Percentiles rank a stretch among this genome's conserved stretches.
Conservation (phyloP, 768 basidiomycete genomes). For the Russula lepida region DNA sequence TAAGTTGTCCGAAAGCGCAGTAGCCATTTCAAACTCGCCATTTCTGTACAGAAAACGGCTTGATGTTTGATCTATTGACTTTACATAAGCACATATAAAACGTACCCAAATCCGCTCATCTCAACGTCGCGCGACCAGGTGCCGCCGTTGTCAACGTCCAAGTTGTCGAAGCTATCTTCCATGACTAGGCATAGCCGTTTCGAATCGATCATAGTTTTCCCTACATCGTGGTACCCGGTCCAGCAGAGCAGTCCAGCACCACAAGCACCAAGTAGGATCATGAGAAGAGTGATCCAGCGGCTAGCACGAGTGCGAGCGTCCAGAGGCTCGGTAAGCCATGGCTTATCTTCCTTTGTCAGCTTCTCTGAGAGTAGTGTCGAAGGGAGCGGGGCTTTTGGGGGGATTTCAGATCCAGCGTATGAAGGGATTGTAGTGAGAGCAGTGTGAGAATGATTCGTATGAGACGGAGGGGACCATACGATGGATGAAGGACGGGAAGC, state of each 20-base stretch:
- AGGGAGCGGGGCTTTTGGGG: conserved; percentile 24
- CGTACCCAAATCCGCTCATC: conserved; percentile 44
- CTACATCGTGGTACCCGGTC: conserved; percentile 30
- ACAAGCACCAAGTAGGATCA: conserved; percentile 36
- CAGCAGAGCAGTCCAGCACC: conserved; percentile 39
- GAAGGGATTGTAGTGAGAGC: conserved; percentile 12
- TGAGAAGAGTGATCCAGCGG: conserved; percentile 41
- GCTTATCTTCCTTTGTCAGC: conserved; percentile 42
- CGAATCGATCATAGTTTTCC: conserved; percentile 31
- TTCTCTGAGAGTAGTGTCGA: conserved; percentile 46
- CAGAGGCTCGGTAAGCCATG: conserved; percentile 34
- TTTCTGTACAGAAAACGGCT: conserved; percentile 23
- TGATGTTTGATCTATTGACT: not conserved
- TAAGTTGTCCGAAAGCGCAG: conserved; percentile 31
- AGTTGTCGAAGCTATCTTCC: conserved; percentile 41
- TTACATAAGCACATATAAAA: conserved; percentile 2
- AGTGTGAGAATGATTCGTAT: conserved; percentile 26
- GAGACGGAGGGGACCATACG: conserved; percentile 54
- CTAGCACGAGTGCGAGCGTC: conserved; percentile 38
- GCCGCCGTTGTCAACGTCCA: conserved; percentile 31
- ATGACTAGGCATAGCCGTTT: conserved; percentile 38
- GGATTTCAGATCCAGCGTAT: conserved; percentile 14
- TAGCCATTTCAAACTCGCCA: conserved; percentile 52
- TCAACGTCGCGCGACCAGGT: conserved; percentile 44
- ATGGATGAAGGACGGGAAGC: conserved; percentile 57